These are phyloP conservation scores for Botrytis elliptica DNA, from an alignment of 2,329 filamentous ascomycete genomes.

Conservation along the genomic window DNA sequence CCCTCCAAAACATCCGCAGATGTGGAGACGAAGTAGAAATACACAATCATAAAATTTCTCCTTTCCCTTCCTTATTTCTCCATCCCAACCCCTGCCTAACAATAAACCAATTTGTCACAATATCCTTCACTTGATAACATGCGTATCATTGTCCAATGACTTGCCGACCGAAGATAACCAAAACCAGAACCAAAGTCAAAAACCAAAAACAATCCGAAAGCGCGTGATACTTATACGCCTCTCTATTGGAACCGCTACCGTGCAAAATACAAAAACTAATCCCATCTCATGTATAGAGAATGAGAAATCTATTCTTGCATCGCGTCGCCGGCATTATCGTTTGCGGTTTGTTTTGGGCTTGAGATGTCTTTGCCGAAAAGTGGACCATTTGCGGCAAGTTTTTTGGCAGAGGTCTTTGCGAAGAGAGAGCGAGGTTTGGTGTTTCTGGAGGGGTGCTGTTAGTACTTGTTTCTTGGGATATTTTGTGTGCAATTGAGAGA, in stretches of 20 bases:
- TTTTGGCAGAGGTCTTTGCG: conserved; percentile 64
- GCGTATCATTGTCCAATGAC: conserved; percentile 4
- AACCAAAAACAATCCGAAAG: background rate
- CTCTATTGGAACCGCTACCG: background rate
- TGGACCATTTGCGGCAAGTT: conserved; percentile 41
- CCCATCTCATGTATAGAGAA: background rate
- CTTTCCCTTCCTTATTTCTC: background rate
- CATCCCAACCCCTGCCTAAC: conserved; percentile 4
- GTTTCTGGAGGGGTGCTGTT: conserved; percentile 42
- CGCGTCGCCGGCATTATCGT: background rate
- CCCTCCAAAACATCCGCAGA: background rate
- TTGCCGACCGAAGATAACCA: conserved; percentile 9
- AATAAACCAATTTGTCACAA: conserved; percentile 15
- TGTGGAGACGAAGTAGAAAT: conserved; percentile 20
- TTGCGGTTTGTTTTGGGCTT: background rate
- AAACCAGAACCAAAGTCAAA: conserved; percentile 5
- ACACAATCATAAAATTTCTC: conserved; percentile 11
- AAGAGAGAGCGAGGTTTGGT: conserved; percentile 68
- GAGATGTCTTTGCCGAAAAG: conserved; percentile 32
- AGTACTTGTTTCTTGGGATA: conserved; percentile 16
- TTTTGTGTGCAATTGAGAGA: background rate
- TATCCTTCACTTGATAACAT: conserved; percentile 18
- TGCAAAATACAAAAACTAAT: conserved; percentile 2
- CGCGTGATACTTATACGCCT: conserved; percentile 22
- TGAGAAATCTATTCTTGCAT: conserved; percentile 17